A percentile compares a stretch with the other conserved stretches of the same genome.
Conservation (phyloP, 306 rosid species). For the Rubus parviflorus region DNA sequence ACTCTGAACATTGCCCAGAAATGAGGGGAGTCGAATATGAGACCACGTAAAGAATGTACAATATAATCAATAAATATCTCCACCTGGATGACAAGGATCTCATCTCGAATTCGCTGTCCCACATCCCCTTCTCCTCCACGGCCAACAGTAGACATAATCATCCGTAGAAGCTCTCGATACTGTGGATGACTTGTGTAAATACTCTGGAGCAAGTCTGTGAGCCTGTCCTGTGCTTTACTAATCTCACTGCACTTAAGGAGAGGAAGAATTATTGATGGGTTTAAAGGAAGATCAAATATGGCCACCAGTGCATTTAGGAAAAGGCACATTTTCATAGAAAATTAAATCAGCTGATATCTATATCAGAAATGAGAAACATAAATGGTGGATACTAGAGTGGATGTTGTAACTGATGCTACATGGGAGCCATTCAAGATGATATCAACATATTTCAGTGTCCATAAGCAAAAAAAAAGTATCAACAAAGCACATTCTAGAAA, state of each 20-base stretch:
- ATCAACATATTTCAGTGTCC: constrained; percentile 16
- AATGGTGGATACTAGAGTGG: not conserved
- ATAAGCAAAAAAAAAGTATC: constrained; percentile 10
- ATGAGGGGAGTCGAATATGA: constrained; percentile 18
- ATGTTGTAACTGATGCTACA: constrained; percentile 1
- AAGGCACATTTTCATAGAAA: not conserved
- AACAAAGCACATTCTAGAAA: constrained; percentile 16
- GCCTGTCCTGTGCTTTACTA: constrained; percentile 94
- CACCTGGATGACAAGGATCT: constrained; percentile 94
- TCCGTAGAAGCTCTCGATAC: constrained; percentile 71
- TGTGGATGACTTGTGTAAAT: constrained; percentile 68
- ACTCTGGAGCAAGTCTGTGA: constrained; percentile 78
- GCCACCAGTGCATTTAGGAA: constrained; percentile 10
- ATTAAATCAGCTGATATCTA: constrained; percentile 2
- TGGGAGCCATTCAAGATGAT: constrained; percentile 15
- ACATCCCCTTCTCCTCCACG: constrained; percentile 99
- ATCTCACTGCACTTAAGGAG: constrained; percentile 69
- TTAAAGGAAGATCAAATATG: constrained; percentile 24
- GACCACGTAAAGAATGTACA: constrained; percentile 2
- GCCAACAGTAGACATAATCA: constrained; percentile 95
- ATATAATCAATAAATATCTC: constrained; percentile 22
- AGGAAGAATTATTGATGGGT: constrained; percentile 16
- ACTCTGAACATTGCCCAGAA: constrained; percentile 26
- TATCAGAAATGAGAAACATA: constrained; percentile 18
- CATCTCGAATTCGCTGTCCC: constrained; percentile 98